phyloP scores from a whole-genome alignment of 257 asterid species.

The Solanum lycopersicoides region DNA sequence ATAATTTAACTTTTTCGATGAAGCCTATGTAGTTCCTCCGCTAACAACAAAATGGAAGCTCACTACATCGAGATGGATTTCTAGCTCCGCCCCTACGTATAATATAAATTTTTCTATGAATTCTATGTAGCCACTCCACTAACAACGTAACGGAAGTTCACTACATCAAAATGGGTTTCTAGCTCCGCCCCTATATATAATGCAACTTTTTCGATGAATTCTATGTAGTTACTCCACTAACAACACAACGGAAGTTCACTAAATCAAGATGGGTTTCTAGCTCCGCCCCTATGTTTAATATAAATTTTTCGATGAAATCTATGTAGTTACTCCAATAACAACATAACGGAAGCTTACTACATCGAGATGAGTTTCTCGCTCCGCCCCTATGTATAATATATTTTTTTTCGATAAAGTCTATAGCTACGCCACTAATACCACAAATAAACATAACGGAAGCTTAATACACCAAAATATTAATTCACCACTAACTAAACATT shows the following conservation, averaged over 20 bases:
- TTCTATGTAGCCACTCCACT: not conserved
- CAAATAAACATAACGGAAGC: not conserved
- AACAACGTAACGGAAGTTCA: not conserved
- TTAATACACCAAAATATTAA: not conserved
- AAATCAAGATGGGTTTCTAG: not conserved
- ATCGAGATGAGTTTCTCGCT: not conserved
- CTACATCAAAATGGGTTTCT: not conserved
- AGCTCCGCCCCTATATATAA: not conserved
- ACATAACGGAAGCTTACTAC: not conserved
- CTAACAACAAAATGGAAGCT: not conserved
- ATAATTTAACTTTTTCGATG: not conserved
- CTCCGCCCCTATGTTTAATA: not conserved
- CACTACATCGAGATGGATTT: rapidly evolving
- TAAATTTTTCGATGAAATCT: not conserved
- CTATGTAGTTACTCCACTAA: not conserved
- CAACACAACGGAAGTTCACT: not conserved
- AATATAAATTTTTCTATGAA: not conserved
- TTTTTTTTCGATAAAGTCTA: not conserved
- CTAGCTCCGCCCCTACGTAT: not conserved
- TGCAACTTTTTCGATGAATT: not conserved
- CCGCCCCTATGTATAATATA: not conserved
- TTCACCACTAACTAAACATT: not conserved
- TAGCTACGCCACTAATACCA: not conserved
- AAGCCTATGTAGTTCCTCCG: not conserved
- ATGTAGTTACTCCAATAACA: not conserved